Conservation (phyloP, 169 alveolate genomes). For the Prorocentrum cordatum region DNA sequence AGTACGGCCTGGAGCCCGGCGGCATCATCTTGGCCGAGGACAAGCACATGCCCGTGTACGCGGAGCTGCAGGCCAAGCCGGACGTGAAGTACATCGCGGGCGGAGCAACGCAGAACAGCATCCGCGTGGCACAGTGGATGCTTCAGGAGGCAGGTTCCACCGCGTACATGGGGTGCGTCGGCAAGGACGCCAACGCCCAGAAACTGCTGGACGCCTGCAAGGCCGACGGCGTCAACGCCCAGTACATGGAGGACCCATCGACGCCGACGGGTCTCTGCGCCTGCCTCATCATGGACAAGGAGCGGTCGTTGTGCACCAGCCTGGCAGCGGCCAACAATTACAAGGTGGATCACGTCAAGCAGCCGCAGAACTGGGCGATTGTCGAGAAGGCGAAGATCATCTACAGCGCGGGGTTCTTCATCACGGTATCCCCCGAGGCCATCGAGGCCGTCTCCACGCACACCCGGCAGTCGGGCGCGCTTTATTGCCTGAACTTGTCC, state of each 20-base stretch:
- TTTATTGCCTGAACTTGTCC: slow-evolving; percentile 8
- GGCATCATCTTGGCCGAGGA: slow-evolving; percentile 77
- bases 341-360: slow-evolving; percentile 71
- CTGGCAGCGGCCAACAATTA: slow-evolving; percentile 76
- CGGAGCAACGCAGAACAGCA: slow-evolving; percentile 81
- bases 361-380: slow-evolving; percentile 20
- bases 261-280: slow-evolving; percentile 82
- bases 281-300: slow-evolving; percentile 73
- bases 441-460: slow-evolving; percentile 25
- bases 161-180: slow-evolving; percentile 37
- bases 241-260: too few relatives aligned
- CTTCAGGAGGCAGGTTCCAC: slow-evolving; percentile 40
- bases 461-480: background rate
- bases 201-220: background rate
- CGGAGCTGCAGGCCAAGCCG: slow-evolving; percentile 29
- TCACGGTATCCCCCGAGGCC: slow-evolving; percentile 71
- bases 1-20: slow-evolving; percentile 74
- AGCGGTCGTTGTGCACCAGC: slow-evolving; percentile 78
- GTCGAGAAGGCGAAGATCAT: slow-evolving; percentile 69
- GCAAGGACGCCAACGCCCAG: slow-evolving; percentile 8
- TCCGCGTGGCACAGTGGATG: slow-evolving; percentile 79
- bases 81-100: slow-evolving; percentile 75
- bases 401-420: slow-evolving; percentile 77
- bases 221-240: slow-evolving; percentile 41
- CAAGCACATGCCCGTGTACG: slow-evolving; percentile 77